A percentile compares a stretch with the other conserved stretches of the same genome.
These are phyloP conservation scores for Streptanthus diversifolius DNA, from an alignment of 345 rosid genomes.

Conservation along the genomic window DNA sequence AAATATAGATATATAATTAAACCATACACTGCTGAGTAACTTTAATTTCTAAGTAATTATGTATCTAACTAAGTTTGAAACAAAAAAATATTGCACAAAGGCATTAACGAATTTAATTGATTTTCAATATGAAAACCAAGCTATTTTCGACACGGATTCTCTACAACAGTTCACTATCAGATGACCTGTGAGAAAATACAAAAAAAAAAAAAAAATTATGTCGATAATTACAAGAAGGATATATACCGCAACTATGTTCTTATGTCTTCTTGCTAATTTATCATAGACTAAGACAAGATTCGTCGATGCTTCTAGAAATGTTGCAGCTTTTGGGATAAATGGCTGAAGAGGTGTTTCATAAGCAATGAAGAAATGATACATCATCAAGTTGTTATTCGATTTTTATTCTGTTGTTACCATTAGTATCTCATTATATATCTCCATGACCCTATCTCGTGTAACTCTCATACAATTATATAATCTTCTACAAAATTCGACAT, in stretches of 20 bases:
- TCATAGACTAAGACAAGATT: neutral
- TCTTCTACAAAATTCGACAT: neutral
- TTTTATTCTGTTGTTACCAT: neutral
- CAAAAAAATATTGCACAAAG: neutral
- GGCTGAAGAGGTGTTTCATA: neutral
- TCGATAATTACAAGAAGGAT: neutral
- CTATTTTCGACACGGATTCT: neutral
- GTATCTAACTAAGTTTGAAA: neutral
- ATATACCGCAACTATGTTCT: conserved; percentile 1
- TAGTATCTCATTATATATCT: neutral
- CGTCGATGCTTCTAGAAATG: neutral
- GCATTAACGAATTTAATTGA: conserved; percentile 6
- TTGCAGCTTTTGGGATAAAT: neutral
- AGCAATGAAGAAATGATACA: neutral
- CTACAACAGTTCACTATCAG: neutral
- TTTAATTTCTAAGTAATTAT: neutral
- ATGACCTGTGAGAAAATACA: neutral
- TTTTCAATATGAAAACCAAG: neutral
- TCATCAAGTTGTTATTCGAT: neutral
- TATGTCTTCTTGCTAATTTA: conserved; percentile 3
- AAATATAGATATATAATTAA: neutral
- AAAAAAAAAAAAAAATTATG: neutral
- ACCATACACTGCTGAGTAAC: conserved; percentile 1
- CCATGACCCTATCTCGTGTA: neutral
- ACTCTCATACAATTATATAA: neutral